Evolutionary conservation across 2,329 filamentous ascomycete species (phyloP), one percentile per base, ranked within the genome.

Genomic region (Fusarium mangiferae): DNA sequence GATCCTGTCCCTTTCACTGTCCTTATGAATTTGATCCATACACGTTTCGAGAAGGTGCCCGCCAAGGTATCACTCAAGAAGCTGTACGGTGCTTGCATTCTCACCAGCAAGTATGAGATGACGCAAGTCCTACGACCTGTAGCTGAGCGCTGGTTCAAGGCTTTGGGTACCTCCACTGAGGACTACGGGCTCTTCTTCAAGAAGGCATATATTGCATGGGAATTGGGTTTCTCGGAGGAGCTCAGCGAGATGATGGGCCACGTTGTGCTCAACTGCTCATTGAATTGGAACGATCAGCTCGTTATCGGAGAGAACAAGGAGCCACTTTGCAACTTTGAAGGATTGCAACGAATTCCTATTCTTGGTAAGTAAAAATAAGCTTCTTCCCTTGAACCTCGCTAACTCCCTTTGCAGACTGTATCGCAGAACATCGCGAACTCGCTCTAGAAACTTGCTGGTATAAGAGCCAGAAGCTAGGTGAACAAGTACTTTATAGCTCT

Each of bases 31-130:
- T 36, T 75, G 4, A 48, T 67, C 4, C 72, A 75, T 22, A 45
- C 49, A n/a, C 54, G 51, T 3, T 73, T 62, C 35, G 33, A 75
- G 17, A 62, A 48, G n/a, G 36, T 60, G 12, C 52, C 71, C 3
- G 14, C 28, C 3, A 51, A 57, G 5, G 24, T 72, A 7, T 35
- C 58, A 20, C 26, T 62, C 22, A 35, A 68, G 14, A 55, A 67
- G 12, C 46, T 72, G 14, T 75, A 64, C 38, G 46, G 38, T 7
- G 28, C 66, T 5, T 75, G 68, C 7, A 20, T 61, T 14, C 38
- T 77, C 12, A 66, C 57, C 24, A 44, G 58, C 39, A 78, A 75
- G 49, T 78, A 77, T 30, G 46, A 62, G 12, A 70, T 72, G 73
- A 46, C 62, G 14, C 56, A 62, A 24, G 59, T 65, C 6, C 35